A percentile compares a stretch with the other conserved stretches of the same genome.
Evolutionary conservation across 306 rosid genomes (phyloP).

Genomic region (Casuarina cunninghamiana): DNA sequence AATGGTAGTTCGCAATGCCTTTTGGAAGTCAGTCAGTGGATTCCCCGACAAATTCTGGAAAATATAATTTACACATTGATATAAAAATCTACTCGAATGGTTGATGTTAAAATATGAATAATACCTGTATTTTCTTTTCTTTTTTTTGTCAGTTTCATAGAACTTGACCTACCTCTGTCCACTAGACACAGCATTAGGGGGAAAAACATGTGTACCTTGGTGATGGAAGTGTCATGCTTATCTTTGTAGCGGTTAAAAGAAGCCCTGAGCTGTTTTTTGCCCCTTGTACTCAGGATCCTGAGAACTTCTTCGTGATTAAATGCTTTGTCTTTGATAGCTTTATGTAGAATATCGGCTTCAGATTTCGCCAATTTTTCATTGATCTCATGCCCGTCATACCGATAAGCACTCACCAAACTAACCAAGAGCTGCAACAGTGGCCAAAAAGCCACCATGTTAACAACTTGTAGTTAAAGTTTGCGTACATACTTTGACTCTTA

Average conservation of each 20-base stretch:
- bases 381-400: constrained; percentile 50
- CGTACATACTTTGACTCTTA: too few relatives aligned
- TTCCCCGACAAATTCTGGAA: constrained; percentile 58
- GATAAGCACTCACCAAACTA: constrained; percentile 46
- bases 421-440: constrained; percentile 51
- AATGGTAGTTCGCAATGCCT: constrained; percentile 53
- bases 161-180: too few relatives aligned
- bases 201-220: constrained; percentile 44
- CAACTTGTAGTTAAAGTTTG: too few relatives aligned
- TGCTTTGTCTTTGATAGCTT: constrained; percentile 64
- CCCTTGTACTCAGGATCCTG: constrained; percentile 67
- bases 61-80: too few relatives aligned
- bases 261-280: constrained; percentile 70
- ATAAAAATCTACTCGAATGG: too few relatives aligned
- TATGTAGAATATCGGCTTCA: constrained; percentile 69
- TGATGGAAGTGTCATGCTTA: constrained; percentile 56
- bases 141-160: too few relatives aligned
- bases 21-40: constrained; percentile 38
- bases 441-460: neutral
- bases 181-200: neutral
- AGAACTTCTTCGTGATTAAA: constrained; percentile 59
- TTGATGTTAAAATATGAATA: too few relatives aligned
- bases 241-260: constrained; percentile 75
- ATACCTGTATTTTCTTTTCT: too few relatives aligned
- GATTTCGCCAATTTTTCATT: constrained; percentile 44